Conservation (phyloP, 2,329 filamentous ascomycete genomes). For the Fusarium sp. region DNA sequence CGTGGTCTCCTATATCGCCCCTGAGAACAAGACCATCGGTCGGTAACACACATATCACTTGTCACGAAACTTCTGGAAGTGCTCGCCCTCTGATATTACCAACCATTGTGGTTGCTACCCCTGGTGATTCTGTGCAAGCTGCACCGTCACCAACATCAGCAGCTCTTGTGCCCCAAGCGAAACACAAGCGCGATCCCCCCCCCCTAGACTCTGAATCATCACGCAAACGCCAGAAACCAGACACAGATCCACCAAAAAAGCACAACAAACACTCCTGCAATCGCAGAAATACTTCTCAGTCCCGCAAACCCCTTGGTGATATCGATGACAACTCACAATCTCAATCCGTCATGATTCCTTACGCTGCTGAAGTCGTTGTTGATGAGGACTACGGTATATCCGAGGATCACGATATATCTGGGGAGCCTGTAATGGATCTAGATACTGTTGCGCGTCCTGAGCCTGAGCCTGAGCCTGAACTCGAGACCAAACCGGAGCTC, state of each 20-base stretch:
- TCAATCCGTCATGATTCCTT: conserved; percentile 19
- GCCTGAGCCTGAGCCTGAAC: conserved; percentile 11
- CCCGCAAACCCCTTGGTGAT: conserved; percentile 42
- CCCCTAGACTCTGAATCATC: conserved; percentile 6
- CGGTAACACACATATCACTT: not conserved
- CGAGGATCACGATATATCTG: conserved; percentile 3
- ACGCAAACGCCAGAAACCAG: conserved; percentile 40
- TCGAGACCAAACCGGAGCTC: not conserved
- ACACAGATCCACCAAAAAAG: conserved; percentile 7
- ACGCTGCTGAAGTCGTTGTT: not conserved
- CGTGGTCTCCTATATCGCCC: conserved; percentile 38
- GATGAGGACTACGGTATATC: not conserved
- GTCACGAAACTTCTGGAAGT: not conserved
- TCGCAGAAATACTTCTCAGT: not conserved
- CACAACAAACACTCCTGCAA: not conserved
- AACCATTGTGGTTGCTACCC: conserved; percentile 19
- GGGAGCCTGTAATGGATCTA: not conserved
- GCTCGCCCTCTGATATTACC: conserved; percentile 1
- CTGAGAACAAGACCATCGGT: conserved; percentile 6
- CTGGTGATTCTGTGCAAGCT: conserved; percentile 26
- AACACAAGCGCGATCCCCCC: conserved; percentile 12
- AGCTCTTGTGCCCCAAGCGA: not conserved
- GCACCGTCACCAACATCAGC: not conserved
- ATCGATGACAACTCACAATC: conserved; percentile 46
- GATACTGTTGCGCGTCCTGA: not conserved